Percentiles rank a stretch among this genome's conserved stretches.
Conservation (phyloP, 768 basidiomycete genomes). For the Pulveroboletus sp. region DNA sequence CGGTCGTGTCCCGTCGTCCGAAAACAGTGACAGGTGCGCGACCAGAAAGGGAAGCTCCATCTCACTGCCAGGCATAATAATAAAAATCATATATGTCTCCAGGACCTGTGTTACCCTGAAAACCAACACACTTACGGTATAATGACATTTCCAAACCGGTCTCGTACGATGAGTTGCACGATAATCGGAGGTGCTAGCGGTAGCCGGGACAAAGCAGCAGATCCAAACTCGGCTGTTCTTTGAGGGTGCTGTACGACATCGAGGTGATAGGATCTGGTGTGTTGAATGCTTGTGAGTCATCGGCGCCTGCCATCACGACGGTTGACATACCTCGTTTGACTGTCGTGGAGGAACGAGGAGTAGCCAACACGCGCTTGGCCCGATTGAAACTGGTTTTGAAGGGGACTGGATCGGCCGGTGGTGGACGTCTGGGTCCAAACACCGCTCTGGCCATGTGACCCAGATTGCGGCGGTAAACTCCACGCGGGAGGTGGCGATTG, state of each 20-base stretch:
- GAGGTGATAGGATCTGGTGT: conserved; percentile 68
- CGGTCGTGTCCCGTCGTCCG: conserved; percentile 57
- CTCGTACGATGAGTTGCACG: conserved; percentile 71
- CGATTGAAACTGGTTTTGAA: conserved; percentile 33
- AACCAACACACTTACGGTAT: conserved; percentile 61
- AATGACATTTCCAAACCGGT: conserved; percentile 63
- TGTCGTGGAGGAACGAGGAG: conserved; percentile 52
- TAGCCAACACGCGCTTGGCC: conserved; percentile 52
- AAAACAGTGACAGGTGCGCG: conserved; percentile 73
- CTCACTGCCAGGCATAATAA: conserved; percentile 52
- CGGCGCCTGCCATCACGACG: conserved; percentile 6
- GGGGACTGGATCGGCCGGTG: conserved; percentile 31
- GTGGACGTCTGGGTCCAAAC: conserved; percentile 27
- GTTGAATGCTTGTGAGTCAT: conserved; percentile 17
- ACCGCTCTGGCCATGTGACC: conserved; percentile 25
- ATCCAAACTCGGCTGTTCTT: conserved; percentile 77
- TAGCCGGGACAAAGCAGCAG: conserved; percentile 67
- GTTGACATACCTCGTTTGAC: conserved; percentile 46
- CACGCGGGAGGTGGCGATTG: conserved; percentile 42
- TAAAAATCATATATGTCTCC: conserved; percentile 20
- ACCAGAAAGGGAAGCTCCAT: conserved; percentile 84
- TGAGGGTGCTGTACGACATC: conserved; percentile 84
- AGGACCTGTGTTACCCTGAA: conserved; percentile 16
- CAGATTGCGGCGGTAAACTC: conserved; percentile 36
- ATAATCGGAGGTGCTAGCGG: conserved; percentile 83